phyloP scores from a whole-genome alignment of 495 filamentous ascomycete species.

The Neohortaea acidophila region DNA sequence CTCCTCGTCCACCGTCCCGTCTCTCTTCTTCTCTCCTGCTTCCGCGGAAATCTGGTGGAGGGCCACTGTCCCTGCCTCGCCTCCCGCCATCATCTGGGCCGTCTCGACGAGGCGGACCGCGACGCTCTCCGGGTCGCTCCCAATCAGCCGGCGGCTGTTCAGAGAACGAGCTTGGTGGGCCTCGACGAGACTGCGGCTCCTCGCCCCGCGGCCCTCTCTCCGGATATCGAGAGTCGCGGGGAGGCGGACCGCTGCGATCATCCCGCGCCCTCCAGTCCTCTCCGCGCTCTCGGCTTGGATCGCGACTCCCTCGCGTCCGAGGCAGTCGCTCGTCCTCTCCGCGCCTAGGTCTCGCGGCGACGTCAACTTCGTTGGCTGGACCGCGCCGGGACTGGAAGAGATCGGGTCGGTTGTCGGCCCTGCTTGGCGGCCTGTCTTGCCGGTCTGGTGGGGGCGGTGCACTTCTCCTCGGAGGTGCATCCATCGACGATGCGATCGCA shows the following conservation, averaged over 20 bases:
- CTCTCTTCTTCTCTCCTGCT: conserved; percentile 8
- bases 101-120: background rate
- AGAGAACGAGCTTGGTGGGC: background rate
- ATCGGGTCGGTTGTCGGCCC: conserved; percentile 4
- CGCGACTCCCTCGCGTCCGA: conserved; percentile 3
- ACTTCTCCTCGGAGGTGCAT: conserved; percentile 3
- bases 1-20: conserved; percentile 2
- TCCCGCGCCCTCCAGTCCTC: conserved; percentile 9
- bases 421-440: conserved; percentile 1
- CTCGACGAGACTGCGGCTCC: background rate
- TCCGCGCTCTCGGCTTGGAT: conserved; percentile 6
- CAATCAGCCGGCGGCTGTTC: conserved; percentile 5
- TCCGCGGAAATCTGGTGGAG: conserved; percentile 1
- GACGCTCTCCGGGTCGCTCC: background rate
- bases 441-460: conserved; percentile 1
- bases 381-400: conserved; percentile 1
- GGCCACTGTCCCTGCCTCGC: background rate
- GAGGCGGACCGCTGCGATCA: conserved; percentile 1
- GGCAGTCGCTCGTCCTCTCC: conserved; percentile 7
- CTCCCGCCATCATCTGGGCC: conserved; percentile 7
- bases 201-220: background rate
- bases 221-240: background rate
- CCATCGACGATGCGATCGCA: conserved; percentile 6
- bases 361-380: background rate
- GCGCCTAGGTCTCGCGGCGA: conserved; percentile 1